Percentiles rank a stretch among this genome's conserved stretches.
phyloP scores from a whole-genome alignment of 2,329 filamentous ascomycete genomes.

The Ascochyta viciae-villosae region DNA sequence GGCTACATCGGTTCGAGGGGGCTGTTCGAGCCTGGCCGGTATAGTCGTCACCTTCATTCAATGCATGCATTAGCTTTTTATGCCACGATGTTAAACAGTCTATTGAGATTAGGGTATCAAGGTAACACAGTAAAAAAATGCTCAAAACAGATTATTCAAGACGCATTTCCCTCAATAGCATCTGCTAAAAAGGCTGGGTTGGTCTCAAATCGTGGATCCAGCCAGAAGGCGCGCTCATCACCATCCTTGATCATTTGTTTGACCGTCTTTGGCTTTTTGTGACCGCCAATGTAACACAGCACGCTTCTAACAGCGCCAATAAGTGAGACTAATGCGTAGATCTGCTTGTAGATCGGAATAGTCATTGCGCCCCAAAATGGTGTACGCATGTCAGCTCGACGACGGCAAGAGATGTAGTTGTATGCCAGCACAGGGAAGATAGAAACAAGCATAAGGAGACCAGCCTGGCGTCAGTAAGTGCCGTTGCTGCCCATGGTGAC shows the following conservation, averaged over 20 bases:
- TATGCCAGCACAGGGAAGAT: constrained; percentile 19
- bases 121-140: no score
- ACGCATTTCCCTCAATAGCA: neutral
- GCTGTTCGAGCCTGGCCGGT: no score
- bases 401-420: constrained; percentile 21
- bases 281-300: constrained; percentile 22
- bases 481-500: constrained; percentile 21
- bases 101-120: no score
- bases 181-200: constrained; percentile 26
- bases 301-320: constrained; percentile 22
- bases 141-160: no score
- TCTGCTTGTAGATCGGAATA: constrained; percentile 23
- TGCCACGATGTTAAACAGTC: no score
- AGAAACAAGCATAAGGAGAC: constrained; percentile 21
- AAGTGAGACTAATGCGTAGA: constrained; percentile 23
- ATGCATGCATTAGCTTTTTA: no score
- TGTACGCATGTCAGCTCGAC: constrained; percentile 22
- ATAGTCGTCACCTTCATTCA: no score
- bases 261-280: constrained; percentile 21
- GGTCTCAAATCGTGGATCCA: constrained; percentile 21
- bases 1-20: no score
- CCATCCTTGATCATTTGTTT: constrained; percentile 23
- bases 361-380: constrained; percentile 24
- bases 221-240: constrained; percentile 24
- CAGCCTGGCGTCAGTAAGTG: constrained; percentile 20